Base-by-base conservation (phyloP, 768 basidiomycete species). In the Hygrocybe coccinea region DNA sequence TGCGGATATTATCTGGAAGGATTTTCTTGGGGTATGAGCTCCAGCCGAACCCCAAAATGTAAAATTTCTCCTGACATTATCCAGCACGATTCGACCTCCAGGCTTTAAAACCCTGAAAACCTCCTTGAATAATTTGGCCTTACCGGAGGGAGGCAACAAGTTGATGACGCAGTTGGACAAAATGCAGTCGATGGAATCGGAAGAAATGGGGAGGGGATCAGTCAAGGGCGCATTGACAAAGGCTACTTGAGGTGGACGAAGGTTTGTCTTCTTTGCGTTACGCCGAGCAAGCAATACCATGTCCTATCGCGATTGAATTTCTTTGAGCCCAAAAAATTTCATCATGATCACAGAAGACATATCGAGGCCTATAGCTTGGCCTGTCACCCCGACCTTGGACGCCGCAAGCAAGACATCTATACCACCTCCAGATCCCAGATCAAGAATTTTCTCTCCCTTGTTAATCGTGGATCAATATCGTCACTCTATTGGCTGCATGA, bases 91-190 rank as follows among this genome's bases (percentile, higher is more conserved):
- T n/a, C 81, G 71, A 8, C 84, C 83, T 50, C 81, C 81, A 8
- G 79, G 76, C 63, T 79, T 83, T 46, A 85, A 68, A 2, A 83
- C 69, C 10, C 83, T 70, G 48, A 73, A 64, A 0, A 72, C 67
- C 56, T 85, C 83, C 39, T 74, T 72, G 47, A 82, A 62, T 5
- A 78, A 59, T n/a, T 50, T 64, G 3, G 60, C 64, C 59, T 80
- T 83, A 2, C 73, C 76, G 11, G 68, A 63, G 0, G 52, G 52
- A 0, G 80, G 76, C 5, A 83, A 59, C 2, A 81, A 64, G 60
- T 83, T 81, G 62, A 83, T 65, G 2, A 82, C 80, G 52, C 82
- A 83, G 62, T 82, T 85, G 5, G 81, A 82, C 5, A 83, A 58
- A 14, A 85, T 67, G 55, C 79, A 83, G 58, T 85, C 80, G 15